Base-by-base conservation (phyloP, 495 filamentous ascomycete species). In the Aspergillus diversus region DNA sequence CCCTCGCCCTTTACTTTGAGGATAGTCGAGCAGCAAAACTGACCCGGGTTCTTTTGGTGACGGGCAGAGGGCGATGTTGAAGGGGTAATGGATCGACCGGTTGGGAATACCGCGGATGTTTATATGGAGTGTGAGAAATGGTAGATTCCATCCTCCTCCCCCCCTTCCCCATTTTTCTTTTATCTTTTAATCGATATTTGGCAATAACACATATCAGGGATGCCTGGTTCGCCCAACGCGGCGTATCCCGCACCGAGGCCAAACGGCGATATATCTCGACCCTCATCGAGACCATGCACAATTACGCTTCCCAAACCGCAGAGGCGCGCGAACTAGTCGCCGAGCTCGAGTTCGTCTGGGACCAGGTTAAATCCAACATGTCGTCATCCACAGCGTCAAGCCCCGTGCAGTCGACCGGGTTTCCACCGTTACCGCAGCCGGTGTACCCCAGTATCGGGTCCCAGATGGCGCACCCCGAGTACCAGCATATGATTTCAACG, bases 261-360 rank as follows among this genome's bases (percentile, higher is more conserved):
- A 99, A 99, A 83, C 87, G 92, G 62, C 87, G 87, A 46, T 99
- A 99, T 71, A 93, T 99, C 75, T 88, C 90, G 56, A 92, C 91
- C 7, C 80, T 99, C 35, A 96, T 99, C 75, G 88, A 94, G 71
- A 97, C 94, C 1, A 98, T 99, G 95, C 93, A 98, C 74, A 82
- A 83, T 65, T 97, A 94, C 72, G 95, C 95, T 43, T 89, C 85
- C 33, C 88, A 87, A 61, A 93, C 92, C 12, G 83, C 90, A 52
- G 92, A 97, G 74, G 92, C 90, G 3, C 83, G 92, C 47, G 92
- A 93, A 73, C 81, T 99, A 7, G 92, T 98, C 39, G 79, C 87
- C n/a, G 96, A 99, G 74, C 84, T 99, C 16, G 95, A 97, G 76
- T 99, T 97, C 69, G 93, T 99, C 50, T 99, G 95, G 95, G 92